A percentile compares a stretch with the other conserved stretches of the same genome.
These are phyloP conservation scores for Rosa multiflora DNA, from an alignment of 306 rosid genomes.

Conservation along the genomic window DNA sequence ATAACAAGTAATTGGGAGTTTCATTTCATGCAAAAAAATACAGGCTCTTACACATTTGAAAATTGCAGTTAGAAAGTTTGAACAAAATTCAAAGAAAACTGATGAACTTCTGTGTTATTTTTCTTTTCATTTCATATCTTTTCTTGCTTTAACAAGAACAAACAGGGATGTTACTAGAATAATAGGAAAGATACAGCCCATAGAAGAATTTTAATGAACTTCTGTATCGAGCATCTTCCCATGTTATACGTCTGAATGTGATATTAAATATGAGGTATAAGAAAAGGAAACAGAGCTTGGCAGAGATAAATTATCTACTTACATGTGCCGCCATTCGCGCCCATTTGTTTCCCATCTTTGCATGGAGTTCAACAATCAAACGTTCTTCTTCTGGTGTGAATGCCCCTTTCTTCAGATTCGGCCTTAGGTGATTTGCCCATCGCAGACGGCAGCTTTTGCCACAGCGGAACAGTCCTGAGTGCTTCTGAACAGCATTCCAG, in stretches of 20 bases:
- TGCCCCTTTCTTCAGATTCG: slow-evolving; percentile 91
- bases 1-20: not conserved
- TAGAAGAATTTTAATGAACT: no score
- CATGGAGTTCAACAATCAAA: slow-evolving; percentile 79
- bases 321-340: slow-evolving; percentile 95
- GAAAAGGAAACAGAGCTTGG: slow-evolving; percentile 5
- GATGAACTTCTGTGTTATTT: not conserved
- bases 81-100: not conserved
- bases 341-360: slow-evolving; percentile 96
- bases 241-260: not conserved
- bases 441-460: slow-evolving; percentile 98
- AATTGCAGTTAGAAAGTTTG: not conserved
- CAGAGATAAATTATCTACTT: slow-evolving; percentile 39
- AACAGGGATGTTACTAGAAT: not conserved
- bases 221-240: not conserved
- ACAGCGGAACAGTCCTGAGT: slow-evolving; percentile 82
- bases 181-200: not conserved
- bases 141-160: not conserved
- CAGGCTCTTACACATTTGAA: not conserved
- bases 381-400: slow-evolving; percentile 79
- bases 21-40: not conserved
- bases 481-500: slow-evolving; percentile 99
- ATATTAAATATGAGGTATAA: not conserved
- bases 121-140: not conserved
- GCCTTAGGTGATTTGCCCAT: slow-evolving; percentile 99